Base-by-base conservation (phyloP, 805 yeast genomes). In the Cyberlindnera misumaiensis region DNA sequence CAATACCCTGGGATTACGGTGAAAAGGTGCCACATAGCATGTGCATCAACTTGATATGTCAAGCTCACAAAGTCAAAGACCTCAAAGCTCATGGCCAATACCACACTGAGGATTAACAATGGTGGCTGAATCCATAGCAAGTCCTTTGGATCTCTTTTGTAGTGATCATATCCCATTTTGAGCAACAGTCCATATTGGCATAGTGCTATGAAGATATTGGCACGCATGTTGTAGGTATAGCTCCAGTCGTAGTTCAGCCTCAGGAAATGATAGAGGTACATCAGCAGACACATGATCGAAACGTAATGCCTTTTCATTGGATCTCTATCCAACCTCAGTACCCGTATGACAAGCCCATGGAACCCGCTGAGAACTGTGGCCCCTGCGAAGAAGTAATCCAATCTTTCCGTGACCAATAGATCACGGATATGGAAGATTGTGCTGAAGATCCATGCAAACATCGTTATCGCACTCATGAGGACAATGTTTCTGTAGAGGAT, bases 351-450 rank as follows among this genome's bases (percentile, higher is more conserved):
- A 3, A 89, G 72, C 2, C 80, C 78, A 58, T 82, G 84, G 48
- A 88, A 77, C 1, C 95, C 96, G 16, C 77, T 67, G 30, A 88
- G 61, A 2, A 90, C 95, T 0, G 95, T 84, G 41, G 81, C 76
- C 2, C 95, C 96, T 0, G 98, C 98, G 54, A 88, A 83, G 57
- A 83, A 90, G 61, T 90, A 90, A 61, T 90, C 98, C 28, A 88
- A 58, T 41, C 83, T 74, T 56, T 90, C 98, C 3, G 98, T 85
- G 18, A 80, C 41, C 38, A 76, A 56, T 17, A 82, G 70, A 58
- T 90, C 98, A 45, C 97, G 72, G n/a, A 80, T 66, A 60, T 90
- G 98, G 65, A 90, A 90, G 7, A 90, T 68, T 0, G 94, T 68
- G 22, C 95, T 83, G 63, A 81, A 85, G 4, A 75, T 44, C 98